phyloP scores from a whole-genome alignment of 129 eudicot genomes.

The Saussurea involucrata region DNA sequence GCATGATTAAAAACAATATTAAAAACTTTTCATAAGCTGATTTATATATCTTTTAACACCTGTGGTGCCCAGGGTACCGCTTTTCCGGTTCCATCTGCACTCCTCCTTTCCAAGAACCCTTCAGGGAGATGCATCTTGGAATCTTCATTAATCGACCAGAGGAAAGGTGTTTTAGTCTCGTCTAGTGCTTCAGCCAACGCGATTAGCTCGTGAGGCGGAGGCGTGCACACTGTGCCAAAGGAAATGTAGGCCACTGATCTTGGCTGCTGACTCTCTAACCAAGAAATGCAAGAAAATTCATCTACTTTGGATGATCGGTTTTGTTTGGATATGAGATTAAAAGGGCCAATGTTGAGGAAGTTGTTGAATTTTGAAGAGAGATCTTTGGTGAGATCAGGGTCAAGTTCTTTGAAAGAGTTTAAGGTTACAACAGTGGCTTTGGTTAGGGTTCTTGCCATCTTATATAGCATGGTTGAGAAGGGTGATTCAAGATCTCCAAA shows the following conservation, averaged over 20 bases:
- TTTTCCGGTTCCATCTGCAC: slow-evolving; percentile 28
- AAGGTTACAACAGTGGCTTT: slow-evolving; percentile 46
- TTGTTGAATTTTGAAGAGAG: slow-evolving; percentile 35
- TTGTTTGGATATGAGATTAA: slow-evolving; percentile 30
- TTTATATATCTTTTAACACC: too few relatives aligned
- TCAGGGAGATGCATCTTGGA: slow-evolving; percentile 28
- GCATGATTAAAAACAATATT: too few relatives aligned
- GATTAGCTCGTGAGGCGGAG: slow-evolving; percentile 47
- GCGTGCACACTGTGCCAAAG: slow-evolving; percentile 48
- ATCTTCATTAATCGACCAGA: slow-evolving; percentile 51
- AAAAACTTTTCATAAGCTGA: too few relatives aligned
- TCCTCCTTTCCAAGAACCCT: slow-evolving; percentile 35
- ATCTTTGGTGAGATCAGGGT: slow-evolving; percentile 36
- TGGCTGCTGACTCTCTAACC: slow-evolving; percentile 42
- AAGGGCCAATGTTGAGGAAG: slow-evolving; percentile 57
- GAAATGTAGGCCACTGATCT: slow-evolving; percentile 54
- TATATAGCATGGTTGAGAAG: slow-evolving; percentile 41
- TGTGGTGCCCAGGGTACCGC: slow-evolving; percentile 82
- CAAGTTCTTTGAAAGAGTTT: slow-evolving; percentile 63
- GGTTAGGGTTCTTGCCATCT: slow-evolving; percentile 43
- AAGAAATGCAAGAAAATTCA: slow-evolving; percentile 43
- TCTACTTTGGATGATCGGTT: slow-evolving; percentile 3
- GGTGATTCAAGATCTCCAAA: slow-evolving; percentile 45
- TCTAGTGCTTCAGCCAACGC: slow-evolving; percentile 60
- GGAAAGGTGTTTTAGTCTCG: slow-evolving; percentile 33